Conservation (phyloP, 1,284 basidiomycete genomes). For the Apiotrichum brassicae region DNA sequence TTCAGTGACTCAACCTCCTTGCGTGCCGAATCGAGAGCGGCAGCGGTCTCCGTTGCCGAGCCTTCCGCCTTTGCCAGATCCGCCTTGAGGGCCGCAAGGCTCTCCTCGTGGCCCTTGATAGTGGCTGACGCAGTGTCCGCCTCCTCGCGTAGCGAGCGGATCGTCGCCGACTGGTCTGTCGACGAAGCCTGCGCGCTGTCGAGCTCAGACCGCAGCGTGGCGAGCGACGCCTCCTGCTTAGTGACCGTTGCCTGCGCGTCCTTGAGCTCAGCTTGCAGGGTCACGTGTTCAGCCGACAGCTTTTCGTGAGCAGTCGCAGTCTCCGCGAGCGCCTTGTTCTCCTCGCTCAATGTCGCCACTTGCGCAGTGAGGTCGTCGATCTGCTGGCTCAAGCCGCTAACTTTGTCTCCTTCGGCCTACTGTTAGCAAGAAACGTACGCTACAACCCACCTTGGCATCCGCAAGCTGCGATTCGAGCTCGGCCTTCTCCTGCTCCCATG, state of each 20-base stretch:
- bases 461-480: conserved; percentile 25
- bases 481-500: conserved; percentile 23
- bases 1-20: conserved; percentile 6
- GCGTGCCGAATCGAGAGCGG: conserved; percentile 11
- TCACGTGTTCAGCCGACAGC: conserved; percentile 17
- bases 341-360: conserved; percentile 1
- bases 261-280: neutral
- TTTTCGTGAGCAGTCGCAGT: conserved; percentile 17
- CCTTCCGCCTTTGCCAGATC: conserved; percentile 2
- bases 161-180: conserved; percentile 3
- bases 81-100: neutral
- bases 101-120: conserved; percentile 6
- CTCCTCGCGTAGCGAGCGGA: neutral
- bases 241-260: neutral
- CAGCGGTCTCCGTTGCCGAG: conserved; percentile 6
- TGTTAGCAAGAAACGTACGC: neutral
- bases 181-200: conserved; percentile 7
- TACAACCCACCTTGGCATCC: conserved; percentile 20
- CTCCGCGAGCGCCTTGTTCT: conserved; percentile 7
- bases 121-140: conserved; percentile 1
- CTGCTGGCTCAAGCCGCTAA: neutral
- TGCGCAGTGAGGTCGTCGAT: conserved; percentile 2
- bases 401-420: conserved; percentile 8
- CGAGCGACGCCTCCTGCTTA: conserved; percentile 11
- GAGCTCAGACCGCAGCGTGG: conserved; percentile 7